Percentiles rank a stretch among this genome's conserved stretches.
These are phyloP conservation scores for Xylaria curta DNA, from an alignment of 495 filamentous ascomycete genomes.

Conservation along the genomic window DNA sequence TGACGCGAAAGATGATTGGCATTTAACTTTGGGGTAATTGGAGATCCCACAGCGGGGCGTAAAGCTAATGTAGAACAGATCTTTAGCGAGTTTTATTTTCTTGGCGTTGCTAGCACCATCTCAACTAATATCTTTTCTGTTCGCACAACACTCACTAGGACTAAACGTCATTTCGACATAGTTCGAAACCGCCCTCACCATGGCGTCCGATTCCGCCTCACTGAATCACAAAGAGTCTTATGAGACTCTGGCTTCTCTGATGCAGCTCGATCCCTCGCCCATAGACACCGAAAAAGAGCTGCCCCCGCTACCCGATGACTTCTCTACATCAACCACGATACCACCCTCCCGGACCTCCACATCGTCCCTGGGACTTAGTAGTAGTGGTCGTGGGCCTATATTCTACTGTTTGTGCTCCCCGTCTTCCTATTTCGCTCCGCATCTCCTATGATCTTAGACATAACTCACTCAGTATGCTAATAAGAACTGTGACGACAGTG, in stretches of 20 bases:
- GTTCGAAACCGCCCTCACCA: slow-evolving; percentile 12
- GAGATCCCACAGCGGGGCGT: slow-evolving; percentile 23
- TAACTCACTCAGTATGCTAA: background rate
- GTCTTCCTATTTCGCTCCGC: background rate
- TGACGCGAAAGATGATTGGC: background rate
- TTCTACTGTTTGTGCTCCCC: slow-evolving; percentile 61
- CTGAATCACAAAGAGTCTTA: slow-evolving; percentile 49
- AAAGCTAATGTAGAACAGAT: background rate
- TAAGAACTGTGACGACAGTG: slow-evolving; percentile 55
- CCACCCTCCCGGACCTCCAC: slow-evolving; percentile 31
- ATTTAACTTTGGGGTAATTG: slow-evolving; percentile 1
- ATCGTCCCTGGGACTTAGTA: slow-evolving; percentile 61
- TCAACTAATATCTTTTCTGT: too few relatives aligned
- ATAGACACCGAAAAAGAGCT: slow-evolving; percentile 73
- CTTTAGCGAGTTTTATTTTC: background rate
- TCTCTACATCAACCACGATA: slow-evolving; percentile 37
- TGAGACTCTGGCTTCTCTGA: slow-evolving; percentile 67
- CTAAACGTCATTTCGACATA: background rate
- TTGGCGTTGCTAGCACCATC: background rate
- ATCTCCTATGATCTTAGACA: background rate
- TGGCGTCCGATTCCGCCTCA: slow-evolving; percentile 34
- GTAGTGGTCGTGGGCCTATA: slow-evolving; percentile 59
- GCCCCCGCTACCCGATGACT: slow-evolving; percentile 48
- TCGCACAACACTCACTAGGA: too few relatives aligned
- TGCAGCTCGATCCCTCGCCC: slow-evolving; percentile 81